Evolutionary conservation across 257 asterid species (phyloP), one percentile per base, ranked within the genome.

Genomic region (Verbascum thapsus): DNA sequence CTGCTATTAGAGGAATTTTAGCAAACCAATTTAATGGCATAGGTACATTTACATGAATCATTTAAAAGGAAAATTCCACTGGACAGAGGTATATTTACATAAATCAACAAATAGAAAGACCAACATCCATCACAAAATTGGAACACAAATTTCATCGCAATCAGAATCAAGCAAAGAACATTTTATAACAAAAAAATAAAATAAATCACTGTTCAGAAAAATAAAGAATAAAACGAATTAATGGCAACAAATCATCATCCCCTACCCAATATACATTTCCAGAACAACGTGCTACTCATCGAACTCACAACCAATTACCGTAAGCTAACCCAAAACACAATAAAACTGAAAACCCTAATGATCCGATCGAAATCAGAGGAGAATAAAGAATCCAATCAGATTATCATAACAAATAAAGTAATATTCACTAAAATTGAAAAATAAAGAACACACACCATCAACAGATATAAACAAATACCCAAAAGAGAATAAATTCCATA

Each of bases 51-150:
- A n/a, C n/a, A 7, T 5, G 26, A 61, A 32, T 0, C 42, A 53
- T 40, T 35, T 9, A 44, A 10, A 54, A 60, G 30, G 16, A 15
- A 67, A 72, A 53, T 22, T 18, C 30, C 37, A 66, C 37, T 35
- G 3, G 11, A 16, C 9, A 53, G 32, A 2, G 8, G 26, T 22
- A 44, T 5, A 1, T 20, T 32, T 11, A 50, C 34, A 74, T 35
- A 39, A 71, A 84, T 71, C 61, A 26, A 26, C 32, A 26, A 26
- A 26, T 5, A 5, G 5, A 26, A 26, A 26, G 2, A 26, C 5
- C 32, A 19, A 72, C 81, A 69, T 59, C 69, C 66, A 74, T 79
- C 22, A 68, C 73, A 77, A 19, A 11, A 11, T n/a, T n/a, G 13
- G 20, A 43, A 37, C 13, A 18, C 9, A 41, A 12, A 58, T 10